A percentile compares a stretch with the other conserved stretches of the same genome.
Evolutionary conservation across 1,284 basidiomycete species (phyloP).

Genomic region (Bjerkandera adusta): DNA sequence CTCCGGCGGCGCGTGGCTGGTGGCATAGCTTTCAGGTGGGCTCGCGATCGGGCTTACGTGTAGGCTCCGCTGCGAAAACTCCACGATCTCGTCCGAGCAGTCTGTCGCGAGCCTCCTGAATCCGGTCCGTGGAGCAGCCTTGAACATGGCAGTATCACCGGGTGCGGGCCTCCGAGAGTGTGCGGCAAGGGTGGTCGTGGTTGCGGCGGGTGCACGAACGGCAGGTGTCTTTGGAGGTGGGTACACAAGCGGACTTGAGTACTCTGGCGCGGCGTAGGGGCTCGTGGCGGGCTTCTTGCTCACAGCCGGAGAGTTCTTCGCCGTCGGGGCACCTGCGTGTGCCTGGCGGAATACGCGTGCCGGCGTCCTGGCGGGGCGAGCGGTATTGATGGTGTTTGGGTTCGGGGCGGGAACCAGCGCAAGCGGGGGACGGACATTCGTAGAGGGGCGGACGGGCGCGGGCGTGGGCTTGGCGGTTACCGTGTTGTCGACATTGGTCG

Average conservation of each 20-base stretch:
- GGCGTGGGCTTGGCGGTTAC: slow-evolving; percentile 18
- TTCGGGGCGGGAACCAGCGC: slow-evolving; percentile 6
- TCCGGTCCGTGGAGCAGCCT: neutral
- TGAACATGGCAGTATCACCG: no score
- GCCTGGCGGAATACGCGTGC: slow-evolving; percentile 6
- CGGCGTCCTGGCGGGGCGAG: slow-evolving; percentile 9
- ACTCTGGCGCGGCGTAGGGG: neutral
- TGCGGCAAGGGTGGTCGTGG: neutral
- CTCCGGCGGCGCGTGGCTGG: neutral
- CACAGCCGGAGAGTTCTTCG: slow-evolving; percentile 7
- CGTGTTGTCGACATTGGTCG: slow-evolving; percentile 23
- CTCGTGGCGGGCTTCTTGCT: slow-evolving; percentile 1
- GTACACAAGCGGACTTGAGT: slow-evolving; percentile 15
- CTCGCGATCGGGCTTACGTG: neutral
- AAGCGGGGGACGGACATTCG: slow-evolving; percentile 8
- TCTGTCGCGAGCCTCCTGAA: slow-evolving; percentile 28
- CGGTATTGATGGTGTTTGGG: slow-evolving; percentile 5
- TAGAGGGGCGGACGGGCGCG: slow-evolving; percentile 9
- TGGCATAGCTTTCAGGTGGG: no score
- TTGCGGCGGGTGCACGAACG: neutral
- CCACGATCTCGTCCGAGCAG: slow-evolving; percentile 31
- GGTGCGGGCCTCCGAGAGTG: no score
- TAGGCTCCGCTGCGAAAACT: slow-evolving; percentile 25
- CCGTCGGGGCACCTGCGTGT: slow-evolving; percentile 8
- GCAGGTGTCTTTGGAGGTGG: slow-evolving; percentile 10